Evolutionary conservation across 495 filamentous ascomycete genomes (phyloP).

Genomic region (Daldinia caldariorum): DNA sequence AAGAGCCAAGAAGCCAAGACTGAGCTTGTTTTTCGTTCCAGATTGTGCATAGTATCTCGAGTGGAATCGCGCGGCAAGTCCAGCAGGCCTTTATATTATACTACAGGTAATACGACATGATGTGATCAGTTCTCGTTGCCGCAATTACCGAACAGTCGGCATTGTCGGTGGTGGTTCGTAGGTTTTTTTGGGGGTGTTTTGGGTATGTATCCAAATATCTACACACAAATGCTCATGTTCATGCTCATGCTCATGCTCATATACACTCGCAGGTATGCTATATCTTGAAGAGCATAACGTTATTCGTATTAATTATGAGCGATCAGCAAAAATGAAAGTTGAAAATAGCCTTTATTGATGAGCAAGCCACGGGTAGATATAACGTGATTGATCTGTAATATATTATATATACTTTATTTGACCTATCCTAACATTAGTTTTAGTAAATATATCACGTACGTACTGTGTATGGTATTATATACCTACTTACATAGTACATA

Average conservation of each 20-base stretch:
- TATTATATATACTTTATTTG: constrained; percentile 8
- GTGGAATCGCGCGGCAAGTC: constrained; percentile 32
- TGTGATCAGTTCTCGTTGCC: constrained; percentile 23
- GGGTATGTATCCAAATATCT: no score
- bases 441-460: background rate
- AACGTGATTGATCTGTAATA: constrained; percentile 28
- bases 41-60: constrained; percentile 35
- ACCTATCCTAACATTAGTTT: background rate
- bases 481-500: no score
- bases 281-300: constrained; percentile 10
- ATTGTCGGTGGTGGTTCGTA: constrained; percentile 26
- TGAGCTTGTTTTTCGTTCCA: constrained; percentile 43
- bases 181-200: background rate
- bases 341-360: constrained; percentile 19
- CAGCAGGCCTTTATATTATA: constrained; percentile 41
- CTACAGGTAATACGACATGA: constrained; percentile 40
- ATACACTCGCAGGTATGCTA: constrained; percentile 7
- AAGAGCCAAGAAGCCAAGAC: constrained; percentile 43
- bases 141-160: constrained; percentile 39
- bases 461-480: no score
- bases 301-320: constrained; percentile 16
- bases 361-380: constrained; percentile 19
- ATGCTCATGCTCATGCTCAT: no score
- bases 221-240: background rate
- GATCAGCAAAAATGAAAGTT: constrained; percentile 14